Evolutionary conservation across 768 basidiomycete genomes (phyloP).

Genomic region (Russula dissimulans): DNA sequence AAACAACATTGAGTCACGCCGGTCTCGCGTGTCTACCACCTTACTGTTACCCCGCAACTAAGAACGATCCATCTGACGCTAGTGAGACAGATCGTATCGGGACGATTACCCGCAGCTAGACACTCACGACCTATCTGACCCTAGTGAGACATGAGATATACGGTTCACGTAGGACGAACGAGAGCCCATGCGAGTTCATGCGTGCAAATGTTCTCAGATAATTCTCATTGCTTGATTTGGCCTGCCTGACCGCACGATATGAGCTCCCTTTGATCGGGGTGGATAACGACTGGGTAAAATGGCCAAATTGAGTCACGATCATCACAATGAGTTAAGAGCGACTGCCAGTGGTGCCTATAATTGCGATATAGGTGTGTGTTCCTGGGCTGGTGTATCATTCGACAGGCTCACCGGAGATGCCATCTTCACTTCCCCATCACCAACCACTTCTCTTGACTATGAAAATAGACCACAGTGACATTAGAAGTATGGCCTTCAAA

Average conservation of each 20-base stretch:
- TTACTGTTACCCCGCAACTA: constrained; percentile 96
- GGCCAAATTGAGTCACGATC: constrained; percentile 15
- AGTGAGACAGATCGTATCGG: constrained; percentile 93
- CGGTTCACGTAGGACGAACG: background rate
- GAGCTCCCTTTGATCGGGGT: constrained; percentile 97
- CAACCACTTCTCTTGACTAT: constrained; percentile 95
- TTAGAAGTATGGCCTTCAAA: constrained; percentile 91
- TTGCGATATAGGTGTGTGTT: constrained; percentile 82
- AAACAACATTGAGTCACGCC: constrained; percentile 15
- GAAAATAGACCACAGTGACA: constrained; percentile 90
- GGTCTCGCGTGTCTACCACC: constrained; percentile 32
- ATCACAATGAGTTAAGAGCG: constrained; percentile 13
- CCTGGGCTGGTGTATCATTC: constrained; percentile 25
- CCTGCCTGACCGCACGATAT: constrained; percentile 98
- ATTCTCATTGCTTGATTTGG: constrained; percentile 98
- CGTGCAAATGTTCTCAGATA: constrained; percentile 92
- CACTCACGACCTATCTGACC: constrained; percentile 12
- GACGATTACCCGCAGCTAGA: constrained; percentile 81
- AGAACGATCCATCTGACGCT: constrained; percentile 87
- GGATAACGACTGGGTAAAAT: constrained; percentile 65
- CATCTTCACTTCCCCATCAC: constrained; percentile 97
- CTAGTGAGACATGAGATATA: constrained; percentile 3
- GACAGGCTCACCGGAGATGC: constrained; percentile 68
- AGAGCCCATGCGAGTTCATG: constrained; percentile 72
- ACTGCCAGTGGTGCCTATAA: constrained; percentile 67